Base-by-base conservation (phyloP, 2,329 filamentous ascomycete genomes). In the Nannizziopsis arthrosporioides region DNA sequence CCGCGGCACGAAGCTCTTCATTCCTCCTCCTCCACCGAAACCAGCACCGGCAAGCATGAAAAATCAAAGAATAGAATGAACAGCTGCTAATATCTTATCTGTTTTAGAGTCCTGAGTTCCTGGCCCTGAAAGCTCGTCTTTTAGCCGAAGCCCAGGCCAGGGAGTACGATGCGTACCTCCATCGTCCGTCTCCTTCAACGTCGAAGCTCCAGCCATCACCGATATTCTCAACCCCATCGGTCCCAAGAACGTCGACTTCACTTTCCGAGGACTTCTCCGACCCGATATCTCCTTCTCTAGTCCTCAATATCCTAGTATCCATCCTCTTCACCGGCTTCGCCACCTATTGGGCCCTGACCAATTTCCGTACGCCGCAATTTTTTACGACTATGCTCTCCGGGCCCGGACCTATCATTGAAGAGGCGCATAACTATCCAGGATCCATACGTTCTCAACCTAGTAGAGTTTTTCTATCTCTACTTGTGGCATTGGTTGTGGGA, bases 221-320 rank as follows among this genome's bases (percentile, higher is more conserved):
- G 52, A 53, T 66, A 57, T 54, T 76, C 73, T 10, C 73, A 71
- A 46, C 73, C 72, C 9, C 81, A 78, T 58, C 74, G 76, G 36
- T 61, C 3, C n/a, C 45, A 15, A 66, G 14, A 65, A 65, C 17
- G 65, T 17, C 37, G 30, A 30, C 27, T 3, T 19, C 38, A 75
- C 50, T 59, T 70, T 5, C 68, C 66, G 55, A 55, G 14, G 53
- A 63, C 46, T 42, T 55, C 6, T 73, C 74, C 54, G 67, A 69
- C 47, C 59, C 62, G 10, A 59, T 72, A 37, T 67, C 64, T 2
- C 67, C 69, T 0, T 68, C 66, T 37, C 72, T 96, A 6, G 87
- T 96, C 44, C 74, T 94, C 58, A 98, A 96, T 63, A 87, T 96
- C 44, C 69, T 95, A 35, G 73, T 94, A 46, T 94, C 86, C 44